Base-by-base conservation (phyloP, 1,139 yeast species). In the Suhomyces bokatorum region DNA sequence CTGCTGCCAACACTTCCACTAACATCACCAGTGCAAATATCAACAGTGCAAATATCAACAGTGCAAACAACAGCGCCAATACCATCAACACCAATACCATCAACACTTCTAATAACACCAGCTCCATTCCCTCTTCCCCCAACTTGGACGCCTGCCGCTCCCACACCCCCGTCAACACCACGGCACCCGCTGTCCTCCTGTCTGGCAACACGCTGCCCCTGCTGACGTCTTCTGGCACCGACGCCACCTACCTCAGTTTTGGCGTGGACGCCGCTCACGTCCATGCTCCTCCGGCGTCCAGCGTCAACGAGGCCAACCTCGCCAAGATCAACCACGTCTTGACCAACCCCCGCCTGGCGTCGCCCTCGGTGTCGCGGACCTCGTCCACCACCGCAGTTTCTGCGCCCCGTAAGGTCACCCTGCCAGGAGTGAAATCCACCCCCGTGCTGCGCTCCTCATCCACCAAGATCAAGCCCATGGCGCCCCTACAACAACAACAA, bases 361-460 rank as follows among this genome's bases (percentile, higher is more conserved):
- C 55, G 2, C 47, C 53, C 2, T 40, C 56, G 4, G 51, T 55
- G 4, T 57, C 61, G 6, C 40, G 61, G 35, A 45, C 60, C 13
- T 47, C 62, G 2, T 57, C 62, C 2, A 37, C 47, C 10, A 40
- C 47, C 8, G 43, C 35, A n/a, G n/a, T 34, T n/a, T 20, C 27
- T n/a, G 37, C 17, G 6, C 35, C 47, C 9, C 34, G 44, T 4
- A 46, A 46, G 13, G 27, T 42, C 22, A 30, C 43, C 5, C 44
- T 49, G 6, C 49, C 51, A 4, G 13, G 40, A 7, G 41, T 35
- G 7, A 44, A 45, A 15, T 49, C 52, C 14, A 51, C 42, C 16
- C 49, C 55, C 0, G 54, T 53, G 8, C 48, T 52, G 7, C 42
- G 56, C 13, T 43, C 50, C 6, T 41, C 48, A 3, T 46, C 53